phyloP scores from a whole-genome alignment of 495 filamentous ascomycete species.

The Astrothelium macrocarpum region DNA sequence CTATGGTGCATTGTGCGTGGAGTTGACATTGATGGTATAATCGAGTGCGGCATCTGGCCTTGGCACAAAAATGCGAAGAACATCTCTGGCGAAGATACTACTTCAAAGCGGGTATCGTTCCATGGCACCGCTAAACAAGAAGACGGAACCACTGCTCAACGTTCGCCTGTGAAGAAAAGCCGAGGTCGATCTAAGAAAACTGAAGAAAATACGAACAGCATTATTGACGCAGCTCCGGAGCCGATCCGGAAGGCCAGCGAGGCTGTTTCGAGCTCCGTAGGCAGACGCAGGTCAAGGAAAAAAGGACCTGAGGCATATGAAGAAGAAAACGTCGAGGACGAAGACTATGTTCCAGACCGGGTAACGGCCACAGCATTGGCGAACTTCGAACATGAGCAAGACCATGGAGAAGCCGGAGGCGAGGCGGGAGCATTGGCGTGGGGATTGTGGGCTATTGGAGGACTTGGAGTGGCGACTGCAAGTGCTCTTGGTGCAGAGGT shows the following conservation, averaged over 20 bases:
- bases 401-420: neutral
- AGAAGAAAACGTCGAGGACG: neutral
- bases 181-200: slow-evolving; percentile 21
- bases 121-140: slow-evolving; percentile 4
- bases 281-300: neutral
- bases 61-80: neutral
- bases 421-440: slow-evolving; percentile 6
- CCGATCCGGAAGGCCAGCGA: slow-evolving; percentile 10
- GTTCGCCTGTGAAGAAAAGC: slow-evolving; percentile 13
- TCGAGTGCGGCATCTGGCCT: slow-evolving; percentile 17
- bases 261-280: neutral
- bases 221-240: slow-evolving; percentile 9
- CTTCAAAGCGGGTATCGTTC: slow-evolving; percentile 21
- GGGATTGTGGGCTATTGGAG: slow-evolving; percentile 4
- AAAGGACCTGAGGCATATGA: neutral
- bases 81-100: neutral
- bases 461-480: slow-evolving; percentile 4
- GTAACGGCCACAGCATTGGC: neutral
- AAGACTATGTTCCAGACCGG: slow-evolving; percentile 5
- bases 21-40: slow-evolving; percentile 36
- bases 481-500: neutral
- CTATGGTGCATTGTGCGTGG: slow-evolving; percentile 45
- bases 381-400: slow-evolving; percentile 1
- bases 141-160: neutral
- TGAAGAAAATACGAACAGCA: slow-evolving; percentile 1